Conservation (phyloP, 2,329 filamentous ascomycete genomes). For the Penicillium janthinellum region DNA sequence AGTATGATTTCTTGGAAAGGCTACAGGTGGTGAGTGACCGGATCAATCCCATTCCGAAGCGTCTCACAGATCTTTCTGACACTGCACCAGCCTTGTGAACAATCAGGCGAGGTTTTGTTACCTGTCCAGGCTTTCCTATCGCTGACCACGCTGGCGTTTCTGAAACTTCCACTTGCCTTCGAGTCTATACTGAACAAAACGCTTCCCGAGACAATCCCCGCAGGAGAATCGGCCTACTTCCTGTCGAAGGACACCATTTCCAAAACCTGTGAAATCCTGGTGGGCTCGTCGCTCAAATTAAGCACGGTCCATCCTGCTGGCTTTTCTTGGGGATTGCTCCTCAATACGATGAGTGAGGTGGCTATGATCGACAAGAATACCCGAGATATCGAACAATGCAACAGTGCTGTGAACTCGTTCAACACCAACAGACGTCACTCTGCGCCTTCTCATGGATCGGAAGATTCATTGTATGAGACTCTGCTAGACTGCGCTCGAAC, state of each 20-base stretch:
- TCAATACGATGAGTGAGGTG: constrained; percentile 67
- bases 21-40: constrained; percentile 57
- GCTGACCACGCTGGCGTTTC: constrained; percentile 69
- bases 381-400: constrained; percentile 47
- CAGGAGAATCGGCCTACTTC: constrained; percentile 60
- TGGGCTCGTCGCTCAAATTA: constrained; percentile 59
- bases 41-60: background rate
- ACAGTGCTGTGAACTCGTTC: constrained; percentile 45
- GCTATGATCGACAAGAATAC: constrained; percentile 63
- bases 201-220: constrained; percentile 25
- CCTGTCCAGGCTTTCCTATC: constrained; percentile 71
- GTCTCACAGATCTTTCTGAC: constrained; percentile 13
- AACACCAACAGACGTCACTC: constrained; percentile 40
- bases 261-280: constrained; percentile 71
- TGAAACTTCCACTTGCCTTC: constrained; percentile 67
- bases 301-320: constrained; percentile 70
- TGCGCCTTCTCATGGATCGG: constrained; percentile 32
- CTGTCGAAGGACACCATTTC: constrained; percentile 69
- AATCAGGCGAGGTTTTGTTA: constrained; percentile 44
- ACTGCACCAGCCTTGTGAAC: constrained; percentile 39
- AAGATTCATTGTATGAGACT: constrained; percentile 50
- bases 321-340: constrained; percentile 78
- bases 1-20: constrained; percentile 69
- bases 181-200: constrained; percentile 50
- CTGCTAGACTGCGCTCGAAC: constrained; percentile 49